Conservation (phyloP, 2,329 filamentous ascomycete species). For the Penicillium sp. region DNA sequence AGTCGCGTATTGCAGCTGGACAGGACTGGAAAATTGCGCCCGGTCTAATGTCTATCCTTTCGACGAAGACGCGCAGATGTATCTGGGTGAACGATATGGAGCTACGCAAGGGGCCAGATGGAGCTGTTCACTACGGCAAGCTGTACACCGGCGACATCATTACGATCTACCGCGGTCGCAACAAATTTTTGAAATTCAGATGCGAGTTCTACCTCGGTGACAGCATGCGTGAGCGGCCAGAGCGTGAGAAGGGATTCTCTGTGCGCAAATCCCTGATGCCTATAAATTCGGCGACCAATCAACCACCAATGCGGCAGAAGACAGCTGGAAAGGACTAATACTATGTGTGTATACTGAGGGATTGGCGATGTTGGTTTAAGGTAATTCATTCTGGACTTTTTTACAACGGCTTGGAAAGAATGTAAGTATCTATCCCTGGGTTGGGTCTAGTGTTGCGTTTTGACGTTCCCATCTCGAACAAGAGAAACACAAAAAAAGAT, state of each 20-base stretch:
- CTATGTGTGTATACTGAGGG: neutral
- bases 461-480: conserved; percentile 3
- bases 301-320: conserved; percentile 30
- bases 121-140: conserved; percentile 64
- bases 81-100: conserved; percentile 77
- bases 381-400: neutral
- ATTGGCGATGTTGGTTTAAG: neutral
- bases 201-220: conserved; percentile 54
- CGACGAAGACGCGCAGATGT: conserved; percentile 76
- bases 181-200: conserved; percentile 47
- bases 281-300: conserved; percentile 34
- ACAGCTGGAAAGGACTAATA: conserved; percentile 20
- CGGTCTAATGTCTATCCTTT: conserved; percentile 71
- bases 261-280: conserved; percentile 44
- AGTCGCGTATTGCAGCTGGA: conserved; percentile 61
- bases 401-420: conserved; percentile 7
- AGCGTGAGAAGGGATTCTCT: conserved; percentile 46
- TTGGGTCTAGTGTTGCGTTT: conserved; percentile 7
- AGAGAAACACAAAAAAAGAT: neutral
- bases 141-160: conserved; percentile 79
- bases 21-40: conserved; percentile 60
- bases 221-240: conserved; percentile 48
- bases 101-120: conserved; percentile 61
- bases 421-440: conserved; percentile 7
- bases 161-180: conserved; percentile 65